Conservation (phyloP, 1,284 basidiomycete genomes). For the Puccinia polysora region DNA sequence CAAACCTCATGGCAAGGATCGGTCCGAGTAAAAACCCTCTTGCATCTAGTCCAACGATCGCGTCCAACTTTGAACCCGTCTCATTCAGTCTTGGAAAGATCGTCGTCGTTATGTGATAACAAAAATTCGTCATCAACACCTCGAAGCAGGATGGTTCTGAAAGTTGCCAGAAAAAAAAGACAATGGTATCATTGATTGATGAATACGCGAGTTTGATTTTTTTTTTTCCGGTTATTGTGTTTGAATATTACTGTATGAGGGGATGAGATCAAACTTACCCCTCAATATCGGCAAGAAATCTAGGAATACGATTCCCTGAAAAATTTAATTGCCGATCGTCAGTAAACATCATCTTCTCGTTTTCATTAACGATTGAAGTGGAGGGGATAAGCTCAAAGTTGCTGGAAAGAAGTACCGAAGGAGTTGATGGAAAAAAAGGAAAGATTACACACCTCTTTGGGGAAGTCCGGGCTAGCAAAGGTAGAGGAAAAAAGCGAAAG, state of each 20-base stretch:
- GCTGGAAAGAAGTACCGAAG: too few relatives aligned
- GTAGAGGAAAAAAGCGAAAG: background rate
- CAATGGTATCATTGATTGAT: background rate
- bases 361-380: background rate
- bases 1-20: conserved; percentile 80
- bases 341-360: background rate
- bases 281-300: conserved; percentile 40
- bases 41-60: conserved; percentile 91
- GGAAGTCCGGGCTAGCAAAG: conserved; percentile 36
- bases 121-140: conserved; percentile 80
- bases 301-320: conserved; percentile 33
- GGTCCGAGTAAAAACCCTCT: conserved; percentile 94
- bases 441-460: conserved; percentile 29
- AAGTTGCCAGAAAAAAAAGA: background rate
- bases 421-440: background rate
- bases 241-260: background rate
- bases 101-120: conserved; percentile 73
- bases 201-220: background rate
- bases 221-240: background rate
- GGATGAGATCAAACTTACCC: background rate
- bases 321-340: background rate
- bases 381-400: too few relatives aligned
- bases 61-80: conserved; percentile 70
- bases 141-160: conserved; percentile 52
- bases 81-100: conserved; percentile 60